Conservation (phyloP, 148 eudicot genomes). For the Euryodendron excelsum region DNA sequence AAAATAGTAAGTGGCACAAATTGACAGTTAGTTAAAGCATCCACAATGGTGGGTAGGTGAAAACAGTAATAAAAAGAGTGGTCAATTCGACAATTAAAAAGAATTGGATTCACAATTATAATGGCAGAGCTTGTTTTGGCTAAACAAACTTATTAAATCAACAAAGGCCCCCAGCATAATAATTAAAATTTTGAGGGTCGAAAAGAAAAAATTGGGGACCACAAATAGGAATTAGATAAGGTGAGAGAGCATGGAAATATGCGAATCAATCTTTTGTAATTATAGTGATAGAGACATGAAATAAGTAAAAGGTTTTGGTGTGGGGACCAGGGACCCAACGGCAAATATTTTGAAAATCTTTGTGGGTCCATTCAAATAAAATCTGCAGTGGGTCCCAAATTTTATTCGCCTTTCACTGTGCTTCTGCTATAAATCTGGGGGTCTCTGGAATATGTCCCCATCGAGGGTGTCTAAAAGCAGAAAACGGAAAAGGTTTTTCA, state of each 20-base stretch:
- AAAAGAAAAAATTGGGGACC: constrained; percentile 11
- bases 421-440: background rate
- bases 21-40: background rate
- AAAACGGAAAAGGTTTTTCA: background rate
- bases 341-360: constrained; percentile 30
- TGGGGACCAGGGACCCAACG: constrained; percentile 23
- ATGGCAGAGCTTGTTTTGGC: background rate
- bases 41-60: background rate
- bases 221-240: constrained; percentile 3
- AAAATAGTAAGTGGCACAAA: background rate
- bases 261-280: constrained; percentile 27
- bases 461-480: constrained; percentile 1
- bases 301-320: constrained; percentile 21
- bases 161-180: background rate
- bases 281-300: constrained; percentile 29
- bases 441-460: background rate
- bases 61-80: background rate
- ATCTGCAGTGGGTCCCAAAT: background rate
- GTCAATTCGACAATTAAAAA: background rate
- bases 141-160: background rate
- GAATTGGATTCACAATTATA: background rate
- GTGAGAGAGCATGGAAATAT: constrained; percentile 9
- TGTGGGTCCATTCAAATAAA: constrained; percentile 24
- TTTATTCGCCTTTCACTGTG: background rate
- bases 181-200: background rate